Evolutionary conservation across 768 basidiomycete genomes (phyloP).

Genomic region (Suillus placidus): DNA sequence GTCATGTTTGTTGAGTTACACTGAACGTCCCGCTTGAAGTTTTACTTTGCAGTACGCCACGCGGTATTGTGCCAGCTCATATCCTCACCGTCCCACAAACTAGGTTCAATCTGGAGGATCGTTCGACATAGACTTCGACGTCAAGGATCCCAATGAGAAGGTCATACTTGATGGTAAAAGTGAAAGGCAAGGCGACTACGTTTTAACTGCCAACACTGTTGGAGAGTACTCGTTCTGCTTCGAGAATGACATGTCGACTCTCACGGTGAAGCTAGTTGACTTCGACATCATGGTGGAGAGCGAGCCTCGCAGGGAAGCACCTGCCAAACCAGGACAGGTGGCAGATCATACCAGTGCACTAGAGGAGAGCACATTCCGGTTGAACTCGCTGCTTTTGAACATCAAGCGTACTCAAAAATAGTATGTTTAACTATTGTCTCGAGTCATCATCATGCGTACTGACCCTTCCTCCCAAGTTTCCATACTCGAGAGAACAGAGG

Average conservation of each 20-base stretch:
- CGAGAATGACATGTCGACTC: constrained; percentile 94
- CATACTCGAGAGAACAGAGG: constrained; percentile 94
- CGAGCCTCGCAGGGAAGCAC: constrained; percentile 87
- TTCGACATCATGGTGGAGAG: constrained; percentile 99
- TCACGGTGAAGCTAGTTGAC: constrained; percentile 93
- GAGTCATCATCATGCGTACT: constrained; percentile 3
- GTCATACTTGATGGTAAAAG: constrained; percentile 84
- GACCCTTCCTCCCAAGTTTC: constrained; percentile 55
- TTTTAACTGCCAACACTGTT: constrained; percentile 89
- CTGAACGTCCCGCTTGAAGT: constrained; percentile 46
- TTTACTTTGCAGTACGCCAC: constrained; percentile 89
- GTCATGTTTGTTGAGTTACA: constrained; percentile 7
- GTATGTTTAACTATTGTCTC: constrained; percentile 49
- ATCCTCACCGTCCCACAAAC: background rate
- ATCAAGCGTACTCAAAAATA: constrained; percentile 94
- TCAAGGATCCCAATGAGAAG: constrained; percentile 90
- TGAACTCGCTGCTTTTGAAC: constrained; percentile 84
- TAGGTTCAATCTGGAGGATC: constrained; percentile 97
- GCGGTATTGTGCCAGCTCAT: background rate
- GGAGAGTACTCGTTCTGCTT: constrained; percentile 97
- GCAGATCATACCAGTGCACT: constrained; percentile 90
- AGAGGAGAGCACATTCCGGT: constrained; percentile 93
- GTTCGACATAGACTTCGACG: constrained; percentile 93
- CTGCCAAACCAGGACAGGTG: constrained; percentile 86
- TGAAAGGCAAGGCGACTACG: constrained; percentile 96